A percentile compares a stretch with the other conserved stretches of the same genome.
Conservation (phyloP, 345 rosid species). For the Eucalyptus pauciflora region DNA sequence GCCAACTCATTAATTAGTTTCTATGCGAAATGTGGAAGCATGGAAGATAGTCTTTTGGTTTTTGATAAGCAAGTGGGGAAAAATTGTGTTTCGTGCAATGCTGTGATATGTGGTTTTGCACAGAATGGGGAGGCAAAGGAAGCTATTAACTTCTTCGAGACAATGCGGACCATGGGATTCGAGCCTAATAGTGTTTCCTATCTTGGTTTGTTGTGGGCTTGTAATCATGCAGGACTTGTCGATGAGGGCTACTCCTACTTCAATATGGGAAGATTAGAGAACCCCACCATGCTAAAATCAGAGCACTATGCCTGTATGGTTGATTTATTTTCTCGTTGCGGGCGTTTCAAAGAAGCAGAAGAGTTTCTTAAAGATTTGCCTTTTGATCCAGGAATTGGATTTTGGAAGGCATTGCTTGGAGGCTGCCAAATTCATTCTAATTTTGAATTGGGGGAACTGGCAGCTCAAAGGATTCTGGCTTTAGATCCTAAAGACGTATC, state of each 20-base stretch:
- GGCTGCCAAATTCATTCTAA: slow-evolving; percentile 77
- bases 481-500: slow-evolving; percentile 71
- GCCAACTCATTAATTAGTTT: slow-evolving; percentile 63
- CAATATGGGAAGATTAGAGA: slow-evolving; percentile 17
- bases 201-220: slow-evolving; percentile 68
- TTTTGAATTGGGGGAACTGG: slow-evolving; percentile 33
- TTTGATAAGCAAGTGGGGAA: slow-evolving; percentile 26
- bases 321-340: slow-evolving; percentile 64
- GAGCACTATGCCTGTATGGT: slow-evolving; percentile 80
- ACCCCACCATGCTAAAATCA: slow-evolving; percentile 29
- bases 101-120: slow-evolving; percentile 71
- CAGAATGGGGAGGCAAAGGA: slow-evolving; percentile 72
- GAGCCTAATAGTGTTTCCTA: slow-evolving; percentile 53
- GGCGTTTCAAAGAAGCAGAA: slow-evolving; percentile 50
- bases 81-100: slow-evolving; percentile 60
- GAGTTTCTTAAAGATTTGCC: slow-evolving; percentile 40
- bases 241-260: slow-evolving; percentile 53
- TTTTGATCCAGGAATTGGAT: slow-evolving; percentile 68
- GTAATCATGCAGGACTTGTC: slow-evolving; percentile 71
- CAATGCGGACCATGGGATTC: slow-evolving; percentile 22
- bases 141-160: slow-evolving; percentile 39
- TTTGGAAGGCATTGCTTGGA: slow-evolving; percentile 84
- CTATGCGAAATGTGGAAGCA: slow-evolving; percentile 75
- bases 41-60: slow-evolving; percentile 53
- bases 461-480: slow-evolving; percentile 38